Base-by-base conservation (phyloP, 345 rosid genomes). In the Carallia brachiata region DNA sequence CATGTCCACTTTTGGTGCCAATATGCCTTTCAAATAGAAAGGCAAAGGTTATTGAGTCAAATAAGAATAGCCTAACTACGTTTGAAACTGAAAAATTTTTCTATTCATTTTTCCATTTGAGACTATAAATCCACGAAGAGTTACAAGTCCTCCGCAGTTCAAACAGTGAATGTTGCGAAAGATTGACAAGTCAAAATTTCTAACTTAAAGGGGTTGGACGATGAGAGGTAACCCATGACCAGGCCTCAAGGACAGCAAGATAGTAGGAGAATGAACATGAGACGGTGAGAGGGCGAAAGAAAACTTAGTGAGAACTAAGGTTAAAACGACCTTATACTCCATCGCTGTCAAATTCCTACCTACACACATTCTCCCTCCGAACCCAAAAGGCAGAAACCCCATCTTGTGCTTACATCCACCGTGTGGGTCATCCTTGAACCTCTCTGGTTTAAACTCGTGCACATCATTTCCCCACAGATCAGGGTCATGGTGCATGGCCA, bases 351-450 rank as follows among this genome's bases (percentile, higher is more conserved):
- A 75, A 70, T 88, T 89, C 78, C 91, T 78, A 15, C 97, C 98
- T 0, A 93, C 70, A 62, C 98, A 93, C 98, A 89, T 91, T 57
- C 98, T 89, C 27, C 98, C 97, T 59, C 98, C 98, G 13, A 93
- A 93, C 36, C 98, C 98, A 66, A 93, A 93, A 0, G 98, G 98
- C 86, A 93, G 73, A 64, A 77, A 93, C 7, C 97, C 98, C 98
- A 93, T 93, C 77, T 86, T 91, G 74, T 81, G 88, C 36, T 78
- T 88, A 84, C 97, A 94, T 6, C 98, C 90, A 0, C 98, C 98
- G 54, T 84, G 72, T 6, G 86, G 40, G 0, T 12, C 85, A 2
- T 88, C 85, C 56, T 60, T 63, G 57, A 94, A 94, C 74, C 98
- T 89, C 76, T 94, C 95, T 9, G 98, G 98, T n/a, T 54, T 85